Evolutionary conservation across 345 rosid genomes (phyloP), one percentile per base, ranked within the genome.

Genomic region (Lumnitzera racemosa): DNA sequence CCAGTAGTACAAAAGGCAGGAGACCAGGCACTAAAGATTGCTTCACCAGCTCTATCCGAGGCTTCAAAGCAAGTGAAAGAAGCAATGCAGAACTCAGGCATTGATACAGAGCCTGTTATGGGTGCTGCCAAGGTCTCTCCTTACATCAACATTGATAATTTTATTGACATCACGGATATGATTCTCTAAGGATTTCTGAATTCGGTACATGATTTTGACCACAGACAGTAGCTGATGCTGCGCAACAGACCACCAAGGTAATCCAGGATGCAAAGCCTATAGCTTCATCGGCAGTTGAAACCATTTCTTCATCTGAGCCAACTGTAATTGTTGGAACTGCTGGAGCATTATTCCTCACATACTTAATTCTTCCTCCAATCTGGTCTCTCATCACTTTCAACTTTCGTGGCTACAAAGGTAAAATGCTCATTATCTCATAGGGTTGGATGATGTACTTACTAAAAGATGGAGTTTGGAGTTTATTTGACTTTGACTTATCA

Each of bases 371-470:
- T 23, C 98, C 98, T 70, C 81, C 96, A 47, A 74, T 92, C 58
- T 92, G 84, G 82, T 89, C 98, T 51, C 70, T 60, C 53, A 50
- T 92, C 55, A 75, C 98, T 61, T 89, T 72, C 49, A 69, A 58
- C 70, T 72, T 92, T 47, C 96, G 98, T 68, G 98, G 98, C 65
- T 92, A 92, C 80, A 65, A 82, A 87, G 96, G 98, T 91, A 62
- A 65, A 20, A 50, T 43, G 54, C 17, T 8, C 24, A 50, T 27
- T 60, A 52, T 65, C 36, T 15, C 47, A 23, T 59, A 60, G 14
- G 24, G 57, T 4, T 7, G 46, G 50, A 59, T 29, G 53, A 61
- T 55, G 1, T 54, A 12, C 27, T 12, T 24, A 15, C 7, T 29
- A 62, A 20, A 11, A 43, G 49, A 41, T 47, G 50, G 55, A 14